A percentile compares a stretch with the other conserved stretches of the same genome.
Evolutionary conservation across 2,329 filamentous ascomycete genomes (phyloP).

Genomic region (Aspergillus sclerotialis): DNA sequence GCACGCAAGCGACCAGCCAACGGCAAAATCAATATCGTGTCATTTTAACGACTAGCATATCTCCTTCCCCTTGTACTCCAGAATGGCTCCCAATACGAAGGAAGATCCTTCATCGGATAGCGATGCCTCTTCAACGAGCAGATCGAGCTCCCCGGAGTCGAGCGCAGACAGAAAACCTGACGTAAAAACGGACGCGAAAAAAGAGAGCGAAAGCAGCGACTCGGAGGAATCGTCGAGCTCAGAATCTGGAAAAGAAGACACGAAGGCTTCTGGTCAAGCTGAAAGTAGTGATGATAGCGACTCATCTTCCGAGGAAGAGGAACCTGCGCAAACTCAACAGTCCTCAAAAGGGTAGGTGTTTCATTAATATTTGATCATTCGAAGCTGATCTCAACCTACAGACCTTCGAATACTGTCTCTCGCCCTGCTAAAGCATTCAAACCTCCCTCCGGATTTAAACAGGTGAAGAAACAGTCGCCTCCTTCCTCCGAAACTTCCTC

Average conservation of each 20-base stretch:
- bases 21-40: neutral
- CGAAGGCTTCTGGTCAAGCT: constrained; percentile 3
- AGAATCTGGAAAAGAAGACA: constrained; percentile 5
- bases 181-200: constrained; percentile 14
- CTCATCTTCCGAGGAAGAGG: neutral
- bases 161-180: neutral
- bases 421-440: constrained; percentile 30
- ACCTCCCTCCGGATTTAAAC: constrained; percentile 37
- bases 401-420: constrained; percentile 2
- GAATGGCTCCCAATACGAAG: constrained; percentile 19
- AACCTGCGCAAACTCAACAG: constrained; percentile 5
- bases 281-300: constrained; percentile 3
- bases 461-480: constrained; percentile 24
- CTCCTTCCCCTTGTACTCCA: constrained; percentile 4
- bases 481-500: constrained; percentile 26
- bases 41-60: constrained; percentile 3
- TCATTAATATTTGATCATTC: neutral
- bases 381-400: constrained; percentile 2
- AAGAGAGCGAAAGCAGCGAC: constrained; percentile 11
- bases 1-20: too few relatives aligned
- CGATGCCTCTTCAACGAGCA: constrained; percentile 14
- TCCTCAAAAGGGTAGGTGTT: constrained; percentile 12
- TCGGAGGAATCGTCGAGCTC: constrained; percentile 12
- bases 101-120: constrained; percentile 12
- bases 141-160: constrained; percentile 19